Conservation (phyloP, 495 filamentous ascomycete genomes). For the Letharia lupina region DNA sequence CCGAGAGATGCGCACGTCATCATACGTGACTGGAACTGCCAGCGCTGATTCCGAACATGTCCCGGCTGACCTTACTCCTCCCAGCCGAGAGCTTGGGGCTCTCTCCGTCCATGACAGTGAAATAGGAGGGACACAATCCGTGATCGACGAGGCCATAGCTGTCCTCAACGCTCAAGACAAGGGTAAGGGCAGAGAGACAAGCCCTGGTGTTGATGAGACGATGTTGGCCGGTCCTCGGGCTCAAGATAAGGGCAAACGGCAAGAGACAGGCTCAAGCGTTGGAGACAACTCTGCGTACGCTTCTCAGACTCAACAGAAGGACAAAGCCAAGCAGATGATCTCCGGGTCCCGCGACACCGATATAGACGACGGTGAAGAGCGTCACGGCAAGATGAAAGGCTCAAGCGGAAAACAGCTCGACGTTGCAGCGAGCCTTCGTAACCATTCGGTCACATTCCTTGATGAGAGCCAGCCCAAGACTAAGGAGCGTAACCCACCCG, state of each 20-base stretch:
- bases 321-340: background rate
- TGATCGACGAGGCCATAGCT: background rate
- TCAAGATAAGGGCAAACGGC: background rate
- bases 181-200: constrained; percentile 1
- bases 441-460: background rate
- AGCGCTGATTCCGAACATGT: background rate
- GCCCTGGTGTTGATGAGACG: background rate
- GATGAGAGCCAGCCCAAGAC: background rate
- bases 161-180: background rate
- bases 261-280: background rate
- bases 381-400: background rate
- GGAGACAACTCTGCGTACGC: background rate
- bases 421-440: constrained; percentile 4
- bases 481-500: background rate
- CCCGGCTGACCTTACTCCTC: background rate
- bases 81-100: background rate
- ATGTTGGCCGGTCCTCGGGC: background rate
- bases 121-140: background rate
- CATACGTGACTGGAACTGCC: background rate
- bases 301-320: background rate
- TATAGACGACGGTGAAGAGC: background rate
- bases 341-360: background rate
- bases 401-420: background rate
- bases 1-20: background rate
- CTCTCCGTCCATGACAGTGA: constrained; percentile 1